These are phyloP conservation scores for Endoconidiophora polonica DNA, from an alignment of 2,329 filamentous ascomycete genomes.

Conservation along the genomic window DNA sequence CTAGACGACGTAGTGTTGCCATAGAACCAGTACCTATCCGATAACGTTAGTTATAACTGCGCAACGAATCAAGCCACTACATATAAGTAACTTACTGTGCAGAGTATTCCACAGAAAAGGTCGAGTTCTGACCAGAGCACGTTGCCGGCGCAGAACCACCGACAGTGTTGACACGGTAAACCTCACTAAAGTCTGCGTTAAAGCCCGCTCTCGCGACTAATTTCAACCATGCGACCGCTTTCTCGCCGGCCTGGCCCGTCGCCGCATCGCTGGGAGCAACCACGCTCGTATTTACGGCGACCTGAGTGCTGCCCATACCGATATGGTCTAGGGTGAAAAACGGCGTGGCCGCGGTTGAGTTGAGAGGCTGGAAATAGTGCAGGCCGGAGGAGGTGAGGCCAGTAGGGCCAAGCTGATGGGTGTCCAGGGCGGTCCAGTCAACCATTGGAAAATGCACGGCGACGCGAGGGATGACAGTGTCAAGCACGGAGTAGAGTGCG, in stretches of 20 bases:
- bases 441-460: constrained; percentile 41
- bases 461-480: constrained; percentile 46
- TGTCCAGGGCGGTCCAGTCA: constrained; percentile 4
- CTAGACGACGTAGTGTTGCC: not conserved
- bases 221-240: constrained; percentile 68
- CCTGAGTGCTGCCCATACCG: constrained; percentile 28
- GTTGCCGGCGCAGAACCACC: constrained; percentile 61
- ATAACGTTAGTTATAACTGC: constrained; percentile 9
- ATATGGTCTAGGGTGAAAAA: constrained; percentile 62
- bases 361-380: constrained; percentile 51
- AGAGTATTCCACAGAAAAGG: constrained; percentile 64
- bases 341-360: constrained; percentile 44
- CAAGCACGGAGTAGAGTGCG: constrained; percentile 48
- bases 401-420: constrained; percentile 32
- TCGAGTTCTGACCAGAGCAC: constrained; percentile 45
- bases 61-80: not conserved
- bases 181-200: constrained; percentile 50
- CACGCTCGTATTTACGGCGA: constrained; percentile 41
- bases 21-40: constrained; percentile 24
- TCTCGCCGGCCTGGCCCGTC: constrained; percentile 43
- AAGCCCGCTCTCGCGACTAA: constrained; percentile 35
- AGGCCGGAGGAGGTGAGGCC: constrained; percentile 52
- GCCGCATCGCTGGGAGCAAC: constrained; percentile 46
- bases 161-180: constrained; percentile 73
- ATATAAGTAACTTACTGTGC: constrained; percentile 50